Conservation (phyloP, 768 basidiomycete genomes). For the Zangia roseola region DNA sequence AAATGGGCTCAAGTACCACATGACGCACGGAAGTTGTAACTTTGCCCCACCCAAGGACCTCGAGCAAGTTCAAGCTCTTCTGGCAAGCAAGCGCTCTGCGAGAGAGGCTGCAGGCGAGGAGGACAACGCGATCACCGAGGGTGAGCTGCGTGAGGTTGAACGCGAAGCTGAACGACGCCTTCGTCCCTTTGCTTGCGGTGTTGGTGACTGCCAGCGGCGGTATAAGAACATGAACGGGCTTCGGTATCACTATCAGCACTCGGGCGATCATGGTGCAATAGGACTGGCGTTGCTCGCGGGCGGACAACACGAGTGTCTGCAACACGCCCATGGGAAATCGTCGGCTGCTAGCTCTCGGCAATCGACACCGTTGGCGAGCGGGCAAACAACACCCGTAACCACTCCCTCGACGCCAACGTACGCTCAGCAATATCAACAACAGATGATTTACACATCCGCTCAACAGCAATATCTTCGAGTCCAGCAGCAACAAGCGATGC, state of each 20-base stretch:
- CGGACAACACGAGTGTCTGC: constrained; percentile 61
- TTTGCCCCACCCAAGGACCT: constrained; percentile 88
- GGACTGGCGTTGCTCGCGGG: constrained; percentile 82
- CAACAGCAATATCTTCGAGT: constrained; percentile 38
- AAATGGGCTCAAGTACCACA: constrained; percentile 92
- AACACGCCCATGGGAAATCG: constrained; percentile 31
- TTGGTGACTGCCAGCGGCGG: constrained; percentile 80
- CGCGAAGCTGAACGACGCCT: constrained; percentile 81
- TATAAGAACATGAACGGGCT: constrained; percentile 99
- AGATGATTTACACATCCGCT: constrained; percentile 37
- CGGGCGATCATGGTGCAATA: constrained; percentile 90
- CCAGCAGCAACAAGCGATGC: constrained; percentile 33
- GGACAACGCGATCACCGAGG: constrained; percentile 48
- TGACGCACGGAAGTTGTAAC: constrained; percentile 90
- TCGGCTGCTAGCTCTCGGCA: constrained; percentile 34
- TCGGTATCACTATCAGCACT: constrained; percentile 95
- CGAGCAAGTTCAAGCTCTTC: constrained; percentile 70
- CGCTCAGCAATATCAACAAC: constrained; percentile 36
- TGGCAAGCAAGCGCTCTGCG: constrained; percentile 47
- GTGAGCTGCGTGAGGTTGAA: constrained; percentile 70
- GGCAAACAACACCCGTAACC: constrained; percentile 32
- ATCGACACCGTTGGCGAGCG: constrained; percentile 32
- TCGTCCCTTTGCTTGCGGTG: constrained; percentile 86
- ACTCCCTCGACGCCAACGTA: constrained; percentile 31
- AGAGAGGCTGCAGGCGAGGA: constrained; percentile 44